Conservation (phyloP, 2,329 filamentous ascomycete genomes). For the Dactylonectria macrodidyma region DNA sequence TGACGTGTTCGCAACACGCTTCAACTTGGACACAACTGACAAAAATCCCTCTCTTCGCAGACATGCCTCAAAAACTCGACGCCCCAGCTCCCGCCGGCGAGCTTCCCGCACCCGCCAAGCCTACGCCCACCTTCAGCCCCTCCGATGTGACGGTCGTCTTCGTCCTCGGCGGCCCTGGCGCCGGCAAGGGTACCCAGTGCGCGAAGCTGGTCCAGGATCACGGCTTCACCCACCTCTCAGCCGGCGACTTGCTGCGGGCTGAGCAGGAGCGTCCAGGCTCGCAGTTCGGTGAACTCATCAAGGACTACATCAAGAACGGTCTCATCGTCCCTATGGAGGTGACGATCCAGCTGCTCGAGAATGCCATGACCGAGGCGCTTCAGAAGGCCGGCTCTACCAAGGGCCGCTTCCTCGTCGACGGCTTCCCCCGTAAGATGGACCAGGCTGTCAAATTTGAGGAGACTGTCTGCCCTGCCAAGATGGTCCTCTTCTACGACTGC, state of each 20-base stretch:
- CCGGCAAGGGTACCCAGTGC: constrained; percentile 98
- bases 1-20: constrained; percentile 4
- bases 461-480: constrained; percentile 84
- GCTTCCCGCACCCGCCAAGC: constrained; percentile 65
- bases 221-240: constrained; percentile 92
- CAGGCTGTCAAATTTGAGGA: constrained; percentile 96
- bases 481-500: constrained; percentile 96
- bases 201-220: constrained; percentile 88
- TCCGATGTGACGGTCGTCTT: constrained; percentile 92
- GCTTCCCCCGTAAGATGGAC: constrained; percentile 97
- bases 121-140: constrained; percentile 79
- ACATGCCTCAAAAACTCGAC: constrained; percentile 32
- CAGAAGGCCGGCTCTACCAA: constrained; percentile 63
- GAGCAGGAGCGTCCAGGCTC: constrained; percentile 91
- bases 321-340: constrained; percentile 99
- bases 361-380: constrained; percentile 86
- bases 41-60: constrained; percentile 18
- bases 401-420: constrained; percentile 82
- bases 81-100: constrained; percentile 42
- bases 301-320: constrained; percentile 92
- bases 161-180: constrained; percentile 94
- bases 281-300: constrained; percentile 94
- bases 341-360: constrained; percentile 92
- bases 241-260: constrained; percentile 92
- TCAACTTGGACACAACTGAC: constrained; percentile 17